These are phyloP conservation scores for Paracoccidioides brasiliensis DNA, from an alignment of 2,329 filamentous ascomycete species.

Conservation along the genomic window DNA sequence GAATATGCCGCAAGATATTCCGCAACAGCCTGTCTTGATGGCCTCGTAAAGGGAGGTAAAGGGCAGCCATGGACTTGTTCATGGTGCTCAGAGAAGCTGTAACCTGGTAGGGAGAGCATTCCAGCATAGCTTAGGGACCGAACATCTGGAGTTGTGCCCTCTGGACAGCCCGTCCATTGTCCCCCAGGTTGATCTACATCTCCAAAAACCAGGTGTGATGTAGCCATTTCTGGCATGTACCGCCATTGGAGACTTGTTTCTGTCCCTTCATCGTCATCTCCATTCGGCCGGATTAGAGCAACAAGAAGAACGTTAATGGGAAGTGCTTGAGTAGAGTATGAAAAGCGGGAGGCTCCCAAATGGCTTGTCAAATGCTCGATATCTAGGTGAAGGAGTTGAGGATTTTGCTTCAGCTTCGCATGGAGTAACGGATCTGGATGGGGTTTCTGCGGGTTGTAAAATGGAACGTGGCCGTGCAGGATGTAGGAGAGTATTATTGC, in stretches of 20 bases:
- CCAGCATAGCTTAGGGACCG: conserved; percentile 49
- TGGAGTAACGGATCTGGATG: conserved; percentile 47
- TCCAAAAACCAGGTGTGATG: conserved; percentile 43
- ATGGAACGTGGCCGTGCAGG: conserved; percentile 47
- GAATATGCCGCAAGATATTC: conserved; percentile 45
- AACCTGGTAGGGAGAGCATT: conserved; percentile 48
- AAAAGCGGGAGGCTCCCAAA: conserved; percentile 43
- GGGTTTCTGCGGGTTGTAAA: conserved; percentile 37
- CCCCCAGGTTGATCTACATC: conserved; percentile 40
- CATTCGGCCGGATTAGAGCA: conserved; percentile 45
- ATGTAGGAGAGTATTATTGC: conserved; percentile 51
- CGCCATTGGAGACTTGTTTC: conserved; percentile 43
- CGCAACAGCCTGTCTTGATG: conserved; percentile 41
- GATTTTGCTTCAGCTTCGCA: conserved; percentile 37
- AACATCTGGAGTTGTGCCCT: conserved; percentile 42
- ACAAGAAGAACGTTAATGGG: conserved; percentile 49
- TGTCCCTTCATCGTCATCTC: conserved; percentile 41
- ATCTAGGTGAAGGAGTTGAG: conserved; percentile 37
- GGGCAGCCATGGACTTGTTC: conserved; percentile 27
- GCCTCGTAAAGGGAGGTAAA: conserved; percentile 41
- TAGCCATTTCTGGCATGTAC: conserved; percentile 36
- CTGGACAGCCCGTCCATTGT: conserved; percentile 46
- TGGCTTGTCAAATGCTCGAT: conserved; percentile 41
- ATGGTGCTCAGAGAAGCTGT: conserved; percentile 44
- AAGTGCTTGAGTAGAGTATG: conserved; percentile 49